Percentiles rank a stretch among this genome's conserved stretches.
Conservation (phyloP, 306 rosid species). For the Luffa acutangula region DNA sequence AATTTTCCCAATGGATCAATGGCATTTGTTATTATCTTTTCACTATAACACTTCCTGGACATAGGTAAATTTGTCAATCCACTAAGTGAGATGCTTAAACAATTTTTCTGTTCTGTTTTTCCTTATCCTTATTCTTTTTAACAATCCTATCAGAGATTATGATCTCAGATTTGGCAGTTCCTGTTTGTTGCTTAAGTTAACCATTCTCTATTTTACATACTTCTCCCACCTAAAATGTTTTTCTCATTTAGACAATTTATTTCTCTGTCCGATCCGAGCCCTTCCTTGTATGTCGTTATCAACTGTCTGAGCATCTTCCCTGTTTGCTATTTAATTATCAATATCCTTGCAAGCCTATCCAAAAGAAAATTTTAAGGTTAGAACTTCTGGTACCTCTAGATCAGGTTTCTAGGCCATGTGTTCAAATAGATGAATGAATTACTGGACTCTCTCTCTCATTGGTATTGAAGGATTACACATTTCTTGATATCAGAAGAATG, state of each 20-base stretch:
- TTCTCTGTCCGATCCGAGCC: neutral
- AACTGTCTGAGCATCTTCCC: neutral
- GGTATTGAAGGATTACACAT: neutral
- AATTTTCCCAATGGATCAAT: neutral
- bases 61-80: neutral
- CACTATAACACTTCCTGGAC: neutral
- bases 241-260: neutral
- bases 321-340: neutral
- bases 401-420: neutral
- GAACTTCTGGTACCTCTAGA: neutral
- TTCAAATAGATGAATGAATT: neutral
- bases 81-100: neutral
- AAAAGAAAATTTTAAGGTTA: neutral
- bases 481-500: neutral
- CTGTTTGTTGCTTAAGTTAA: neutral
- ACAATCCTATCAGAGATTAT: neutral
- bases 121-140: neutral
- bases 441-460: neutral
- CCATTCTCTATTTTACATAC: neutral
- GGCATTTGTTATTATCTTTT: neutral
- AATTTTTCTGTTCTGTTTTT: neutral
- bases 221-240: neutral
- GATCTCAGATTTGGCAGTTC: neutral
- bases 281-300: neutral
- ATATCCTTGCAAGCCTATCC: neutral